Evolutionary conservation across 176 grass and related monocot genomes (phyloP).

Genomic region (Carex parvula): DNA sequence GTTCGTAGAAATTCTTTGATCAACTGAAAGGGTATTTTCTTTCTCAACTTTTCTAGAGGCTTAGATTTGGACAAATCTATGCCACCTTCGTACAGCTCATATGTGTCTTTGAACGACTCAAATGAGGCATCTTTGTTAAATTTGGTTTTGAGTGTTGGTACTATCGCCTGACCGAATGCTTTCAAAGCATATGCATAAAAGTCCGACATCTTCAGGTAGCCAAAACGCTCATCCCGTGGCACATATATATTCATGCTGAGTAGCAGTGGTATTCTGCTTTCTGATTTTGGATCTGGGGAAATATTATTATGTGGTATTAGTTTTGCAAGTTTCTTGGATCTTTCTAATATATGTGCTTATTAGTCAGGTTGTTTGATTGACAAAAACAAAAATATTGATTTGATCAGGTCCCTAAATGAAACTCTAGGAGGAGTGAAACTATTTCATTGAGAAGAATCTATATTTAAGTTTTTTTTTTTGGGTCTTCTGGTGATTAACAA

Average conservation of each 20-base stretch:
- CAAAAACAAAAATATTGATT: not conserved
- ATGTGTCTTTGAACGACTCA: conserved; percentile 53
- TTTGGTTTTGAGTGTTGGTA: conserved; percentile 44
- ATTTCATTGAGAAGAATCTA: not conserved
- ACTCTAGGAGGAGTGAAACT: not conserved
- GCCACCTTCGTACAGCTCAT: conserved; percentile 49
- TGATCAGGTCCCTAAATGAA: not conserved
- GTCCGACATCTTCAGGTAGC: conserved; percentile 57
- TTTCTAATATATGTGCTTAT: not conserved
- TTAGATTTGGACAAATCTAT: conserved; percentile 41
- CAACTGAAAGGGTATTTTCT: conserved; percentile 45
- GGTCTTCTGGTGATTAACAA: not conserved
- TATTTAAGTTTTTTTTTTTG: not conserved
- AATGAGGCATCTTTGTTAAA: conserved; percentile 41
- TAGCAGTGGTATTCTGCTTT: conserved; percentile 46
- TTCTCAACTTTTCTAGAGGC: conserved; percentile 38
- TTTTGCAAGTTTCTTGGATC: not conserved
- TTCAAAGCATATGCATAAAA: conserved; percentile 52
- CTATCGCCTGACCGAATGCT: conserved; percentile 33
- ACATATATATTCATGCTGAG: conserved; percentile 50
- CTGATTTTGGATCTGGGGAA: conserved; percentile 42
- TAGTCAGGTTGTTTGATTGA: not conserved
- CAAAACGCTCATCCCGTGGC: conserved; percentile 67
- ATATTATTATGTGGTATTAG: not conserved
- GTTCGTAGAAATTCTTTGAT: conserved; percentile 50